Evolutionary conservation across 202 grass and related monocot species (phyloP).

Genomic region (Bolboschoenoplectus hybrid): DNA sequence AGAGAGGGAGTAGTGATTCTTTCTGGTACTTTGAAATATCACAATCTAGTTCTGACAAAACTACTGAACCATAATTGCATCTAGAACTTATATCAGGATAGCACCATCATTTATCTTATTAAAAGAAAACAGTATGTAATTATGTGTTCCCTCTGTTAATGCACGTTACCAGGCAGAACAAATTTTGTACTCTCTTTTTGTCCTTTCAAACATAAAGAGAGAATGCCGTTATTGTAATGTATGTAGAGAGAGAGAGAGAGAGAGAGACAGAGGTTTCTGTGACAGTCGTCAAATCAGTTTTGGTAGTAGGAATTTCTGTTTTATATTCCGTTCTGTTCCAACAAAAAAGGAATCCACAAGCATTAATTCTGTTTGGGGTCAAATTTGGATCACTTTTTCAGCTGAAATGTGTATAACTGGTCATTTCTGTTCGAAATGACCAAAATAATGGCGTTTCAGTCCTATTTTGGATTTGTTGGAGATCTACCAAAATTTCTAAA

Average conservation of each 20-base stretch:
- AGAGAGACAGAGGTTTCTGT: neutral
- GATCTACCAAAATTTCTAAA: neutral
- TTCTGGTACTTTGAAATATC: conserved; percentile 9
- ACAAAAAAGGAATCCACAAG: neutral
- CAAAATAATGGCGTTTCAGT: neutral
- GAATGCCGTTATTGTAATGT: neutral
- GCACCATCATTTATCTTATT: neutral
- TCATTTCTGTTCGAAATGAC: neutral
- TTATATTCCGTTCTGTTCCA: neutral
- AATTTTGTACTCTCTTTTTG: conserved; percentile 2
- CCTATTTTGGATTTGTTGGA: neutral
- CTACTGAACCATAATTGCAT: conserved; percentile 27
- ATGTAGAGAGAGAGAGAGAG: neutral
- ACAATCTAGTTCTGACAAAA: neutral
- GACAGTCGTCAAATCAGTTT: neutral
- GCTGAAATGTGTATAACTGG: neutral
- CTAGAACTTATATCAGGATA: neutral
- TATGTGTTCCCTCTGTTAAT: neutral
- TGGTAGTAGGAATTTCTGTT: neutral
- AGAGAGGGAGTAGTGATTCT: conserved; percentile 55
- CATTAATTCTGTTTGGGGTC: neutral
- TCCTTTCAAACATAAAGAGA: neutral
- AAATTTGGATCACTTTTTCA: neutral
- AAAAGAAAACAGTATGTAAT: conserved; percentile 14
- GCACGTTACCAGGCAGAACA: neutral